These are phyloP conservation scores for Anisodus acutangulus DNA, from an alignment of 257 asterid species.

Conservation along the genomic window DNA sequence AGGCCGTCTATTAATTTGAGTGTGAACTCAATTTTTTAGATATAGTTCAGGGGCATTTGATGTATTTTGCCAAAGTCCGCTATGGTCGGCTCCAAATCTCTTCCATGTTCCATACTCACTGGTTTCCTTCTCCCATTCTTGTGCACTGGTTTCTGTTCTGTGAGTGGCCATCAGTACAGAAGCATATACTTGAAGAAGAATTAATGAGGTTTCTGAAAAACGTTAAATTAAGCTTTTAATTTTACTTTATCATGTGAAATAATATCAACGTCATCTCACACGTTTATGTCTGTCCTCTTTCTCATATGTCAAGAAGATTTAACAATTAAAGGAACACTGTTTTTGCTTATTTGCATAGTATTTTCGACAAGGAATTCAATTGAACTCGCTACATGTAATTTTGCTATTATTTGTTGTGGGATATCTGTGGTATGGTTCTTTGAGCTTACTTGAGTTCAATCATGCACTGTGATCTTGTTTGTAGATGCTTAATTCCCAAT, in stretches of 20 bases:
- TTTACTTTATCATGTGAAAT: too few species aligned
- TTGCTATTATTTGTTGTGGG: neutral
- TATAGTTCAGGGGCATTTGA: too few species aligned
- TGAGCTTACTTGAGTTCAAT: neutral
- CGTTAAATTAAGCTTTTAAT: too few species aligned
- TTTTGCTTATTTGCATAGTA: neutral
- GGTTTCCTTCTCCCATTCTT: neutral
- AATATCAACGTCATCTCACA: too few species aligned
- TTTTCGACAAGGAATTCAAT: neutral
- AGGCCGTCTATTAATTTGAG: too few species aligned
- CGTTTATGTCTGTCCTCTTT: neutral
- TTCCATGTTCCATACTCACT: neutral
- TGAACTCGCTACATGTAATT: neutral
- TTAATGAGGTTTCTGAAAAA: conserved; percentile 1
- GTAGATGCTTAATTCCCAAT: neutral
- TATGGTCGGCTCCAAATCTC: neutral
- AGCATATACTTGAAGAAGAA: neutral
- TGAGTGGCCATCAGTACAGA: too few species aligned
- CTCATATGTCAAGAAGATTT: neutral
- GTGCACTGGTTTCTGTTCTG: neutral
- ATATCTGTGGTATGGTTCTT: neutral
- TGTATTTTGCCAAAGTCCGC: too few species aligned
- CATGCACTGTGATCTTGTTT: neutral
- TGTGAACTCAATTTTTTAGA: too few species aligned
- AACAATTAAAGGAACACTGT: neutral